A percentile compares a stretch with the other conserved stretches of the same genome.
These are phyloP conservation scores for Termitomyces sp. DNA, from an alignment of 1,284 basidiomycete species.

Conservation along the genomic window DNA sequence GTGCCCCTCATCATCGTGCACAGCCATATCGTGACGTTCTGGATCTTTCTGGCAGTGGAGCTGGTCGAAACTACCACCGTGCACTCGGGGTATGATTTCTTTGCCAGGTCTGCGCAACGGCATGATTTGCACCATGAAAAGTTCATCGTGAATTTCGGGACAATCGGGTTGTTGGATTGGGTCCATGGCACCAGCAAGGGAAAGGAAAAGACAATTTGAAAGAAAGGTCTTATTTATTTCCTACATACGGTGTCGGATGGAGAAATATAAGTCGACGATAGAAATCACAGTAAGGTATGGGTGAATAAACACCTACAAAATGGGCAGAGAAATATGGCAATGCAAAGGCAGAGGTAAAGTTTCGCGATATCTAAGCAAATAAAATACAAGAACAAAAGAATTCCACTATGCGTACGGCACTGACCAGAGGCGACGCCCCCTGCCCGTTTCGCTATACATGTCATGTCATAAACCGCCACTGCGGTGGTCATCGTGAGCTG, in stretches of 20 bases:
- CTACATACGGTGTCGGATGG: constrained; percentile 11
- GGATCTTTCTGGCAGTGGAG: constrained; percentile 18
- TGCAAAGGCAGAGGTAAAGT: constrained; percentile 2
- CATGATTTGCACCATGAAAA: constrained; percentile 22
- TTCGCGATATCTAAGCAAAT: constrained; percentile 13
- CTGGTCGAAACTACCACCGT: constrained; percentile 19
- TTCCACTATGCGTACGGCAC: constrained; percentile 11
- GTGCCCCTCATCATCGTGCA: constrained; percentile 17
- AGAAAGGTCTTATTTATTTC: constrained; percentile 4
- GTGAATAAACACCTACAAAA: constrained; percentile 13
- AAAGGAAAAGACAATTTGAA: constrained; percentile 7
- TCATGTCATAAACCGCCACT: not conserved
- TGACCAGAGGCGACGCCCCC: constrained; percentile 8
- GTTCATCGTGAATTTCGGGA: constrained; percentile 21
- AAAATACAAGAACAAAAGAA: constrained; percentile 16
- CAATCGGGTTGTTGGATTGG: constrained; percentile 20
- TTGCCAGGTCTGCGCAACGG: constrained; percentile 15
- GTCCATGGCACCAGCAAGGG: constrained; percentile 16
- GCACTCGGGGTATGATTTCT: constrained; percentile 23
- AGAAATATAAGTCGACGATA: constrained; percentile 5
- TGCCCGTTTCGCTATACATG: constrained; percentile 4
- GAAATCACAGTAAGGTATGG: constrained; percentile 11
- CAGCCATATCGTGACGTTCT: constrained; percentile 20
- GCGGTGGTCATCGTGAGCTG: not conserved
- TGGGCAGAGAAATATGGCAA: constrained; percentile 9